Percentiles rank a stretch among this genome's conserved stretches.
phyloP scores from a whole-genome alignment of 805 yeast species.

The Saccharomycopsis capsularis region DNA sequence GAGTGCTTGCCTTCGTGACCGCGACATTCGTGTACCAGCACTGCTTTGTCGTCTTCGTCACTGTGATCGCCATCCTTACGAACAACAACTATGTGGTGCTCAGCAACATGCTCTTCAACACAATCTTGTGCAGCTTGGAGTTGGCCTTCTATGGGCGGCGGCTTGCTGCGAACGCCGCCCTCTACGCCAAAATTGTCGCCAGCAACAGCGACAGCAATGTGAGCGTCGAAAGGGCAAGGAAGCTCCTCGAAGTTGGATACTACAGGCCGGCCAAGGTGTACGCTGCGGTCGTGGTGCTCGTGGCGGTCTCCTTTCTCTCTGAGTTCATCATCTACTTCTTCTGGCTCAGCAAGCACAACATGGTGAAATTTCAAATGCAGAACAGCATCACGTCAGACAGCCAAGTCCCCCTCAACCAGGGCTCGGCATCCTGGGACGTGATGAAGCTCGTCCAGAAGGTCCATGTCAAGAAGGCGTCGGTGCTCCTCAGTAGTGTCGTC shows the following conservation, averaged over 20 bases:
- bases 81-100: conserved; percentile 5
- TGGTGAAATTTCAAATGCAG: background rate
- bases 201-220: background rate
- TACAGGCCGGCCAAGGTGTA: background rate
- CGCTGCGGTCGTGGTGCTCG: background rate
- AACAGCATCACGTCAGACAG: background rate
- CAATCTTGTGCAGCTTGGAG: background rate
- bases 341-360: background rate
- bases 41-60: background rate
- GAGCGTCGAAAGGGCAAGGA: background rate
- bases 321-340: background rate
- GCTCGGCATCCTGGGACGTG: background rate
- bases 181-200: background rate
- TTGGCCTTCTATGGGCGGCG: background rate
- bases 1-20: background rate
- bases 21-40: background rate
- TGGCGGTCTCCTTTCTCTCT: background rate
- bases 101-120: background rate
- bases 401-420: background rate
- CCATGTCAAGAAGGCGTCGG: background rate
- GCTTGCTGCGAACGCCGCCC: no score
- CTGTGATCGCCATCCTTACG: background rate
- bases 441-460: background rate
- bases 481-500: background rate
- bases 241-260: background rate